Percentiles rank a stretch among this genome's conserved stretches.
Conservation (phyloP, 73 alveolate species). For the Tetrahymena borealis region DNA sequence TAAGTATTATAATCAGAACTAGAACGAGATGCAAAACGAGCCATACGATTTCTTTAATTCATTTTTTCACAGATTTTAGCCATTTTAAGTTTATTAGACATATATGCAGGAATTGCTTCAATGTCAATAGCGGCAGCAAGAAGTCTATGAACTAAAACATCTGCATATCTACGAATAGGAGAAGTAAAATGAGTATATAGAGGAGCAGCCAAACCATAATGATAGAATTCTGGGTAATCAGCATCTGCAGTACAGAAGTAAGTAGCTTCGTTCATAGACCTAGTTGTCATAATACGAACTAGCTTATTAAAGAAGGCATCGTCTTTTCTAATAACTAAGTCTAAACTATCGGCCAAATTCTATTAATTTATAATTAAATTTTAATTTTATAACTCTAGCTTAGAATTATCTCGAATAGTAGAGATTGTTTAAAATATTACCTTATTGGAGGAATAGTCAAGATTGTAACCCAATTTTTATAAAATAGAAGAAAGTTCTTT, state of each 20-base stretch:
- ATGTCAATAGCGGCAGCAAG: constrained; percentile 96
- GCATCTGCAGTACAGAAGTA: constrained; percentile 96
- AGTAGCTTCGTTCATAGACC: constrained; percentile 86
- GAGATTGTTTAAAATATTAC: constrained; percentile 27
- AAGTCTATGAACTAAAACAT: constrained; percentile 98
- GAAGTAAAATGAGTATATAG: constrained; percentile 98
- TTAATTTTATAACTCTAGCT: neutral
- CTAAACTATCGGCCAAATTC: constrained; percentile 62
- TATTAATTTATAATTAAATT: constrained; percentile 61
- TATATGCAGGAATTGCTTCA: constrained; percentile 82
- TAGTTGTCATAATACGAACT: constrained; percentile 81
- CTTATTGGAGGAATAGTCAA: neutral
- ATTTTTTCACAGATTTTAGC: constrained; percentile 64
- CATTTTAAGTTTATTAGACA: constrained; percentile 89
- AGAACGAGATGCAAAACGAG: constrained; percentile 73
- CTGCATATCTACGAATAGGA: constrained; percentile 99
- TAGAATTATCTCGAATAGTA: neutral
- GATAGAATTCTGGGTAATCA: constrained; percentile 89
- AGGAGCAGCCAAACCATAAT: constrained; percentile 99
- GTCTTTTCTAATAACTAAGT: constrained; percentile 63
- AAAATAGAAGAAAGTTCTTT: constrained; percentile 54
- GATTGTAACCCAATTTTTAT: constrained; percentile 52
- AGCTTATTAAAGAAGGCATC: constrained; percentile 88
- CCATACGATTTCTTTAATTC: constrained; percentile 89
- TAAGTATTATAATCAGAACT: constrained; percentile 68